Evolutionary conservation across 441 rosid genomes (phyloP), one percentile per base, ranked within the genome.

Genomic region (Erodium texanum): DNA sequence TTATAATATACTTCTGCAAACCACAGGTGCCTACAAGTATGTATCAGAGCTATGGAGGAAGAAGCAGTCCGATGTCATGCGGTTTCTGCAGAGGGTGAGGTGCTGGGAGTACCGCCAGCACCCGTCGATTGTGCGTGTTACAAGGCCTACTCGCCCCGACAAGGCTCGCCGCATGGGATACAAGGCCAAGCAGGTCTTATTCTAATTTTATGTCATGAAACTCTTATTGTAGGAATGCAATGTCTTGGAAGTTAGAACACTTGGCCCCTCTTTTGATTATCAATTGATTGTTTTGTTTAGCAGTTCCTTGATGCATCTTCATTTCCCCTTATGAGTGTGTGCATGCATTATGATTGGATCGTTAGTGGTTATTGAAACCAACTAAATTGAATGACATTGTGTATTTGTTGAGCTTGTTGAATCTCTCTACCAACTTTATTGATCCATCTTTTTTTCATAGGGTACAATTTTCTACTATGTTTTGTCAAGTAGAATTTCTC

Each of bases 41-140:
- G 83, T 86, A 5, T 86, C 90, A 9, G 90, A 84, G 82, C 80
- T 86, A 79, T 84, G 88, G 90, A 82, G 88, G 76, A 86, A 83
- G 89, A 86, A 86, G 80, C 88, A 86, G 66, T 86, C 88, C 14
- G 91, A 86, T 76, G 91, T 86, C 19, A 86, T 86, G 89, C 79
- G 91, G 68, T 86, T 86, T 63, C 36, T 84, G 77, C 87, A 82
- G 82, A 81, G 88, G 77, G 88, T 86, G 10, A 84, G 91, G 80
- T 86, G 91, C 72, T 86, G 89, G 88, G 88, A 84, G 75, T 86
- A 86, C 72, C 82, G 88, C 1, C 90, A 86, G 59, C 86, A 84
- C 64, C 86, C 90, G 38, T 83, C 90, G 0, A 86, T 86, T 76
- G 88, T 84, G 16, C 82, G 90, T 24, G 78, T 84, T 59, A 84